Base-by-base conservation (phyloP, 352 stramenopile species). In the Pythium dissimile region DNA sequence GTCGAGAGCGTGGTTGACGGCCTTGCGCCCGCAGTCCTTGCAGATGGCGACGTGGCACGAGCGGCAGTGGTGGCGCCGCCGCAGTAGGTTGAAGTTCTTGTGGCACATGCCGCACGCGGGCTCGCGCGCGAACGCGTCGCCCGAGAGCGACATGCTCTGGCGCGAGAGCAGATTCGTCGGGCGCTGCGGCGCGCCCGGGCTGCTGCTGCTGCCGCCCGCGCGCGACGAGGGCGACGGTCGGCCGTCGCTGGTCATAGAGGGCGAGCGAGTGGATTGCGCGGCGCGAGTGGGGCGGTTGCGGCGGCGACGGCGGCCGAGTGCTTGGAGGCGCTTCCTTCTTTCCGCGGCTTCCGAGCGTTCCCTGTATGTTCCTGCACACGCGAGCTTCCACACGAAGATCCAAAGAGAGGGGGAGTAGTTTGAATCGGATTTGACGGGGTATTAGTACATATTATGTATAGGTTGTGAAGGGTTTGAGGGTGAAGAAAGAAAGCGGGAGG, bases 1-100 rank as follows among this genome's bases (percentile, higher is more conserved):
- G 9, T 64, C 50, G n/a, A 74, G 75, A 37, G 73, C 74, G 26
- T 73, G 62, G 68, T 92, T 80, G 21, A 94, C 55, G 24, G 82
- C 84, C 62, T 94, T 94, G 57, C 72, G 65, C 0, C 82, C 83
- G 52, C 84, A 94, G 44, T 92, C 82, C 60, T 92, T 94, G 55
- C 84, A 94, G 3, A 94, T 69, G 5, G 84, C 82, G 55, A 92
- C 77, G 69, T 92, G 81, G 63, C 85, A 94, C 31, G 72, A 76
- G 52, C 85, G 85, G 59, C 85, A 94, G 69, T 93, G 85, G 66
- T 94, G 85, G 49, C 85, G 85, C 9, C 85, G 83, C 1, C 83
- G 80, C 50, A 93, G 56, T 27, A 94, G 72, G 53, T 89, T 90
- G 65, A 94, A 94, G 34, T 75, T 80, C 60, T 88, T 87, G 47